These are phyloP conservation scores for Goniomonas avonlea DNA, from an alignment of 78 protist genomes.

Conservation along the genomic window DNA sequence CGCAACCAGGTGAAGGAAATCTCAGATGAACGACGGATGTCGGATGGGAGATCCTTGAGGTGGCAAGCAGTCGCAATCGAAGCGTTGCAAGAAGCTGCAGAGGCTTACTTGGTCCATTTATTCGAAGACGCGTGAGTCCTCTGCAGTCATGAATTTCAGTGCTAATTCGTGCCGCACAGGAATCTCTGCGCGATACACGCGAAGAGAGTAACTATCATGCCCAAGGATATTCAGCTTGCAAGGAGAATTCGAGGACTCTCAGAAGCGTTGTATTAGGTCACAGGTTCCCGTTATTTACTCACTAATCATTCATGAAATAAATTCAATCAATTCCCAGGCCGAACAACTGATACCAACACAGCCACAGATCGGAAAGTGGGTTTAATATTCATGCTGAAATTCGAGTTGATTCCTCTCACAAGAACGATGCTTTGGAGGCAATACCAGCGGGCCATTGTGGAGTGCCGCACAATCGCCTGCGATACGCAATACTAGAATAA, in stretches of 20 bases:
- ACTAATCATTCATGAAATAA: no score
- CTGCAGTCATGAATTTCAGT: neutral
- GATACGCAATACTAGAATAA: no score
- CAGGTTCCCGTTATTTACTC: no score
- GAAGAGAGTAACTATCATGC: conserved; percentile 81
- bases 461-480: no score
- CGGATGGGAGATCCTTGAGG: conserved; percentile 7
- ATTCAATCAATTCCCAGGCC: no score
- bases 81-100: conserved; percentile 52
- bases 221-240: conserved; percentile 82
- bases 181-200: conserved; percentile 74
- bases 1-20: neutral
- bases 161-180: neutral
- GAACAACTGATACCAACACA: no score
- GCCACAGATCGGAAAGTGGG: no score
- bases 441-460: no score
- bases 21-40: neutral
- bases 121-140: conserved; percentile 56
- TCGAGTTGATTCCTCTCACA: no score
- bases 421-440: no score
- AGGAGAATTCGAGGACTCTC: conserved; percentile 81
- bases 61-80: conserved; percentile 67
- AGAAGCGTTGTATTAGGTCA: no score
- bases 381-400: no score
- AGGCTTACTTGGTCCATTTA: conserved; percentile 49